Evolutionary conservation across 148 eudicot genomes (phyloP).

Genomic region (Chenopodium berlandieri): DNA sequence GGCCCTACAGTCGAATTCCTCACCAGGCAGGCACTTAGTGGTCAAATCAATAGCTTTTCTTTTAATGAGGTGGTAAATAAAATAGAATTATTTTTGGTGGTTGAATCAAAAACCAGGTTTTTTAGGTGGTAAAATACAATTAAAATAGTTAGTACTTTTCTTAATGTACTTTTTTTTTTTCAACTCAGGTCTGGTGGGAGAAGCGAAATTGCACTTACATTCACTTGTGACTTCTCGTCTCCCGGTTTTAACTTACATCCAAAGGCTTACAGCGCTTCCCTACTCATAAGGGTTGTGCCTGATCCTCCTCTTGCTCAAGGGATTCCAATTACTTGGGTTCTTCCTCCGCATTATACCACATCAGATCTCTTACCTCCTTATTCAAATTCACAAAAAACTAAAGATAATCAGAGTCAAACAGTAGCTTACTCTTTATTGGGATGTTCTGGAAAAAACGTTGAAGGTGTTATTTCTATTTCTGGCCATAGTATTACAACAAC

Average conservation of each 20-base stretch:
- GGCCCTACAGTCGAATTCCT: too few relatives aligned
- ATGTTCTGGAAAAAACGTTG: conserved; percentile 37
- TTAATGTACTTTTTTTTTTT: conserved; percentile 2
- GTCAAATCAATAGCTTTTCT: too few relatives aligned
- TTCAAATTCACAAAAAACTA: conserved; percentile 41
- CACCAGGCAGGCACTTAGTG: too few relatives aligned
- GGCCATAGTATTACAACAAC: conserved; percentile 62
- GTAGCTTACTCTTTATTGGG: conserved; percentile 65
- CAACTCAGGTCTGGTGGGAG: conserved; percentile 62
- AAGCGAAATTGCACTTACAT: conserved; percentile 59
- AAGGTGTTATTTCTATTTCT: conserved; percentile 44
- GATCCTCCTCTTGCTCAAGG: conserved; percentile 90
- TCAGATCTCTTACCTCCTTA: conserved; percentile 62
- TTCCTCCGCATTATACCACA: conserved; percentile 80
- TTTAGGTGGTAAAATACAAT: too few relatives aligned
- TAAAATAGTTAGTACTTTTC: neutral
- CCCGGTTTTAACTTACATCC: conserved; percentile 50
- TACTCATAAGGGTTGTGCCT: conserved; percentile 61
- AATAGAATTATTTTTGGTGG: too few relatives aligned
- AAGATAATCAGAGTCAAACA: conserved; percentile 41
- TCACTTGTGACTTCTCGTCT: conserved; percentile 63
- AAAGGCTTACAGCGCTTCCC: conserved; percentile 52
- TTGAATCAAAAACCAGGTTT: too few relatives aligned
- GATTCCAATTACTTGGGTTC: conserved; percentile 81
- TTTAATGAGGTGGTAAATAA: too few relatives aligned